These are phyloP conservation scores for Pugionium cornutum DNA, from an alignment of 345 rosid species.

Conservation along the genomic window DNA sequence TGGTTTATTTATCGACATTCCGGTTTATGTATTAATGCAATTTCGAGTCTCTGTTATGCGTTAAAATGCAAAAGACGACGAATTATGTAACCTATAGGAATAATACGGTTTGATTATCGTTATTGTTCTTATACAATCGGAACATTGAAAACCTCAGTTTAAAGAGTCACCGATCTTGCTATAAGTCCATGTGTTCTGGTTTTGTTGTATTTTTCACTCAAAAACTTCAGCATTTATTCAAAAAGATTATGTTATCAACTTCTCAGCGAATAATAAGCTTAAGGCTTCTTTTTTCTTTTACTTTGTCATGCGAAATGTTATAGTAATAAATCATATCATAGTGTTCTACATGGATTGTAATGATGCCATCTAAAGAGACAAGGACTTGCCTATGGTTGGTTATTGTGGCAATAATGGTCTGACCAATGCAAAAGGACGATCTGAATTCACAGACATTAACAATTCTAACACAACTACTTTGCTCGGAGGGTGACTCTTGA, in stretches of 20 bases:
- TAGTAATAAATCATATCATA: constrained; percentile 7
- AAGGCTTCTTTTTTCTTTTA: not conserved
- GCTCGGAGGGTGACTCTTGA: constrained; percentile 47
- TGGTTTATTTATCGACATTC: constrained; percentile 26
- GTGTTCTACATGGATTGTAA: constrained; percentile 13
- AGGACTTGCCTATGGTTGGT: constrained; percentile 20
- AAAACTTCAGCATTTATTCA: not conserved
- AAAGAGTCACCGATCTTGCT: constrained; percentile 9
- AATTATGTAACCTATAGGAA: constrained; percentile 29
- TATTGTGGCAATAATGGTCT: constrained; percentile 46
- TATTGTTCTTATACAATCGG: constrained; percentile 25
- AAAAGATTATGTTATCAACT: not conserved
- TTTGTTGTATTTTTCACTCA: not conserved
- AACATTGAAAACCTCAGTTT: not conserved
- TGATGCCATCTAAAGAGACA: constrained; percentile 6
- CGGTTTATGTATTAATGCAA: constrained; percentile 42
- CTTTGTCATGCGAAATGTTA: not conserved
- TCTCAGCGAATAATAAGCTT: not conserved
- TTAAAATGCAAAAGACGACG: constrained; percentile 32
- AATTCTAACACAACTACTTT: constrained; percentile 64
- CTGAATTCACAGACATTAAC: constrained; percentile 62
- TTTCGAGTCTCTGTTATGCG: constrained; percentile 27
- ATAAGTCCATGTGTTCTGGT: not conserved
- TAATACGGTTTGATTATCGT: constrained; percentile 24
- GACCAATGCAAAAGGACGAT: constrained; percentile 61